A percentile compares a stretch with the other conserved stretches of the same genome.
Conservation (phyloP, 2,329 filamentous ascomycete species). For the Hymenoscyphus linearis region DNA sequence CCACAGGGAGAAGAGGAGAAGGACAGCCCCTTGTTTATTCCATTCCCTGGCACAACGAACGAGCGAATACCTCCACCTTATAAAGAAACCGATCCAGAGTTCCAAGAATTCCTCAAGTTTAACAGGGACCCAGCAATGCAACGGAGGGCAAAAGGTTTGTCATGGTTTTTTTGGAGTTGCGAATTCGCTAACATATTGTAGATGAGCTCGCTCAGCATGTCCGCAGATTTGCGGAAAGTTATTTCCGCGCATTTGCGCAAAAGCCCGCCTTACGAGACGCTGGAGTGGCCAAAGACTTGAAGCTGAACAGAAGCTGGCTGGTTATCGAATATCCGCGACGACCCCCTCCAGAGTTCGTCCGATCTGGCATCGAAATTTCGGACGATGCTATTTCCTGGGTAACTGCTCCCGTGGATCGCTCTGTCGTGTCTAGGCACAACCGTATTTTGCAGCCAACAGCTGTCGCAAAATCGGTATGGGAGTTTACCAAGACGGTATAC, state of each 20-base stretch:
- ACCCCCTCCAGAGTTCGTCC: conserved; percentile 54
- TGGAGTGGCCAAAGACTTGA: conserved; percentile 43
- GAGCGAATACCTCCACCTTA: conserved; percentile 46
- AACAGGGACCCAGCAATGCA: conserved; percentile 47
- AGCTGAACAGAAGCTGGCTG: conserved; percentile 50
- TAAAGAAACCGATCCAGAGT: conserved; percentile 56
- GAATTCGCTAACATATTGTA: conserved; percentile 28
- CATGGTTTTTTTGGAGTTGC: background rate
- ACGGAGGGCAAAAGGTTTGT: conserved; percentile 25
- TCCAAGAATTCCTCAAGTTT: conserved; percentile 54
- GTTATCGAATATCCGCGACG: conserved; percentile 54
- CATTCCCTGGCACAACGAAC: conserved; percentile 54
- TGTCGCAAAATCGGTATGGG: conserved; percentile 46
- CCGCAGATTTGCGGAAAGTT: conserved; percentile 37
- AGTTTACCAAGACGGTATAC: conserved; percentile 44
- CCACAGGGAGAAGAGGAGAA: conserved; percentile 40
- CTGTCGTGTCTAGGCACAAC: conserved; percentile 40
- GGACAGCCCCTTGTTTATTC: conserved; percentile 50
- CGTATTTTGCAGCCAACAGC: conserved; percentile 51
- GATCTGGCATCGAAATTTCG: conserved; percentile 49
- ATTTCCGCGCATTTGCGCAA: conserved; percentile 39
- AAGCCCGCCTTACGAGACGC: conserved; percentile 38
- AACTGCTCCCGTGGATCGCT: conserved; percentile 44
- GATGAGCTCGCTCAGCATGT: conserved; percentile 43
- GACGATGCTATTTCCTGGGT: conserved; percentile 45